These are phyloP conservation scores for Cyberlindnera misumaiensis DNA, from an alignment of 805 yeast genomes.

Conservation along the genomic window DNA sequence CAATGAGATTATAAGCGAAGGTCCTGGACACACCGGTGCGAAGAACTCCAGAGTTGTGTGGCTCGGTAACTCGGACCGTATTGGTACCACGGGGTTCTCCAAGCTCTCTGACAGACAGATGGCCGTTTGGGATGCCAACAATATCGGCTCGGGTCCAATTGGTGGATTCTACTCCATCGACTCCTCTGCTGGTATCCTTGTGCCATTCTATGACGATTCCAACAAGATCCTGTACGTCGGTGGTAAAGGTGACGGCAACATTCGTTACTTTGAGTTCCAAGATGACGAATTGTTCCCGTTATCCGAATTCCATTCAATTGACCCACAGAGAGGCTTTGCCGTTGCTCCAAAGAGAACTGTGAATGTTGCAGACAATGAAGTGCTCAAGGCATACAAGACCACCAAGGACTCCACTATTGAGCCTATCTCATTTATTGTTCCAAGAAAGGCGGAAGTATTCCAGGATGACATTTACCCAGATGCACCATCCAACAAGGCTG, in stretches of 20 bases:
- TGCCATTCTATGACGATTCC: conserved; percentile 84
- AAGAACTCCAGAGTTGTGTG: conserved; percentile 83
- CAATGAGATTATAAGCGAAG: conserved; percentile 72
- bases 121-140: conserved; percentile 84
- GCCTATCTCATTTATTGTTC: conserved; percentile 89
- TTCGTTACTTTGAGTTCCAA: conserved; percentile 86
- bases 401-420: conserved; percentile 79
- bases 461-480: conserved; percentile 92
- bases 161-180: conserved; percentile 86
- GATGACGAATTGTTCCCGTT: conserved; percentile 76
- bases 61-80: conserved; percentile 81
- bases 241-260: conserved; percentile 97
- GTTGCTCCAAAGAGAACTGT: conserved; percentile 79
- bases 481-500: conserved; percentile 75
- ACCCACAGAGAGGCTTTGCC: conserved; percentile 95
- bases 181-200: conserved; percentile 85
- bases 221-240: conserved; percentile 80
- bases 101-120: conserved; percentile 89
- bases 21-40: conserved; percentile 89
- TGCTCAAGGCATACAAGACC: conserved; percentile 78
- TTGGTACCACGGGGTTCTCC: conserved; percentile 93
- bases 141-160: conserved; percentile 73
- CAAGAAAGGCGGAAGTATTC: conserved; percentile 88
- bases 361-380: conserved; percentile 76
- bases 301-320: conserved; percentile 84